A percentile compares a stretch with the other conserved stretches of the same genome.
These are phyloP conservation scores for Talaromyces marneffei DNA, from an alignment of 2,329 filamentous ascomycete genomes.

Conservation along the genomic window DNA sequence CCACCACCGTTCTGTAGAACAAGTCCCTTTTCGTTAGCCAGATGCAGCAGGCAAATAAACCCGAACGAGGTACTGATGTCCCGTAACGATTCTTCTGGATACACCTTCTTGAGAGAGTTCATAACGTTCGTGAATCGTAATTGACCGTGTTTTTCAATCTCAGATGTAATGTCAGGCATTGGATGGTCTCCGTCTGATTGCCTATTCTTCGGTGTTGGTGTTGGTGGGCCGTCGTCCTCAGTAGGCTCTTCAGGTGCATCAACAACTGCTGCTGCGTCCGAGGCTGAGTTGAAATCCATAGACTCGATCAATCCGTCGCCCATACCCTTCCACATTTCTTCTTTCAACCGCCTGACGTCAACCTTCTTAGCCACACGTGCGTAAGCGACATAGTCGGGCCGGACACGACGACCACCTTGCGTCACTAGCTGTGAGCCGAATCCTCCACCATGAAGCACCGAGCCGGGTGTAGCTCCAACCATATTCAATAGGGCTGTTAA, in stretches of 20 bases:
- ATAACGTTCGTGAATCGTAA: constrained; percentile 89
- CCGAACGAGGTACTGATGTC: constrained; percentile 92
- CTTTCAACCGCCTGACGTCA: constrained; percentile 58
- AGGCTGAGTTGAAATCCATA: constrained; percentile 28
- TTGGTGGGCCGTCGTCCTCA: constrained; percentile 20
- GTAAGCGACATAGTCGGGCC: constrained; percentile 62
- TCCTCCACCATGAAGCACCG: constrained; percentile 45
- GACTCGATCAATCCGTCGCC: constrained; percentile 41
- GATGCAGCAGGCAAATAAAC: constrained; percentile 80
- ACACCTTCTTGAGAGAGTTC: constrained; percentile 79
- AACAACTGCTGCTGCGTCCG: constrained; percentile 23
- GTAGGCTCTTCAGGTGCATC: constrained; percentile 14
- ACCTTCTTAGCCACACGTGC: constrained; percentile 62
- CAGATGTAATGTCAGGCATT: constrained; percentile 23
- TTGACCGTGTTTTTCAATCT: constrained; percentile 44
- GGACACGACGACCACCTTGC: constrained; percentile 51
- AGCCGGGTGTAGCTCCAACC: constrained; percentile 38
- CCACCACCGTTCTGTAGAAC: constrained; percentile 60
- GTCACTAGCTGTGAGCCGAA: constrained; percentile 60
- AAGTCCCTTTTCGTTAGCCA: constrained; percentile 89
- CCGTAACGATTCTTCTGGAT: constrained; percentile 76
- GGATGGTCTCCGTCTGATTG: constrained; percentile 26
- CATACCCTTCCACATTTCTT: constrained; percentile 61
- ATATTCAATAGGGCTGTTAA: constrained; percentile 36
- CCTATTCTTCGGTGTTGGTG: constrained; percentile 27